phyloP scores from a whole-genome alignment of 305 asterid species.

The Fraxinus floribunda region DNA sequence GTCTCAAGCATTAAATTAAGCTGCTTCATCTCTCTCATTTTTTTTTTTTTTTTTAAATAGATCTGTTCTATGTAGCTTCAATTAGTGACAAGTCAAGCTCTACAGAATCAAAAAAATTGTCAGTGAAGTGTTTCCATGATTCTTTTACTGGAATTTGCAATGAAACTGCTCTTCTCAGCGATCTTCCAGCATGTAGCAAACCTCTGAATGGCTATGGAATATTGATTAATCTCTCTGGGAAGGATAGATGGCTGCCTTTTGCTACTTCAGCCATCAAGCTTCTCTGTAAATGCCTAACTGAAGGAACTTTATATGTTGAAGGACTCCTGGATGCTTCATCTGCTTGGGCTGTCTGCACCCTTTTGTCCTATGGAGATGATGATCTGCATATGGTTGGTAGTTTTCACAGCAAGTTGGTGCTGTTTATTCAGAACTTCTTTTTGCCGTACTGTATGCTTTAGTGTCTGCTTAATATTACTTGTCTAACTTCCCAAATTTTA shows the following conservation, averaged over 20 bases:
- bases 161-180: slow-evolving; percentile 51
- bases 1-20: slow-evolving; percentile 6
- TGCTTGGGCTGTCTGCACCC: slow-evolving; percentile 65
- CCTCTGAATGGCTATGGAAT: slow-evolving; percentile 65
- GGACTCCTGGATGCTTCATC: slow-evolving; percentile 73
- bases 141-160: slow-evolving; percentile 54
- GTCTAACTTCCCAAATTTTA: slow-evolving; percentile 36
- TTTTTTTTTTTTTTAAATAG: slow-evolving; percentile 33
- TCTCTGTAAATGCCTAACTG: slow-evolving; percentile 74
- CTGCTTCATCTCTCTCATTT: slow-evolving; percentile 12
- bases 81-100: slow-evolving; percentile 35
- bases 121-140: slow-evolving; percentile 52
- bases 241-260: slow-evolving; percentile 70
- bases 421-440: slow-evolving; percentile 8
- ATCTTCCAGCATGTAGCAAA: slow-evolving; percentile 53
- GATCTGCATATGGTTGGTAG: slow-evolving; percentile 81
- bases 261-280: slow-evolving; percentile 79
- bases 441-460: slow-evolving; percentile 10
- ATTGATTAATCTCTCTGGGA: slow-evolving; percentile 64
- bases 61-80: slow-evolving; percentile 57
- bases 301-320: slow-evolving; percentile 86
- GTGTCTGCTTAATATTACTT: slow-evolving; percentile 17
- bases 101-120: slow-evolving; percentile 42
- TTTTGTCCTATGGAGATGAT: slow-evolving; percentile 77
- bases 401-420: slow-evolving; percentile 19